phyloP scores from a whole-genome alignment of 1,284 basidiomycete species.

The Waitea zeae region DNA sequence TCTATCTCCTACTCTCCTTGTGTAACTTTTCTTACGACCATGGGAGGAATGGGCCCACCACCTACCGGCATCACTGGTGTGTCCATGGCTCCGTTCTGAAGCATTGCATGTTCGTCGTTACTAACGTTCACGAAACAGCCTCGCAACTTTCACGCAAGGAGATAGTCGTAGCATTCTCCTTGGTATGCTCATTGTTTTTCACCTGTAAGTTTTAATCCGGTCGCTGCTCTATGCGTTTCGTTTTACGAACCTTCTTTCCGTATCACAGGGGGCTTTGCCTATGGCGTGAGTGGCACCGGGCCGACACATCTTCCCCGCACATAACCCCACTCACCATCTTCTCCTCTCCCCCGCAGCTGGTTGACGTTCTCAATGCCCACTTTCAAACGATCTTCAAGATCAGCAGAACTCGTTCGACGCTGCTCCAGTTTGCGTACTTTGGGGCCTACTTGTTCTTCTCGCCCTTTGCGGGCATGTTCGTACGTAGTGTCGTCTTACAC shows the following conservation, averaged over 20 bases:
- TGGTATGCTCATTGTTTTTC: slow-evolving; percentile 71
- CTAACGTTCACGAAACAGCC: too few relatives aligned
- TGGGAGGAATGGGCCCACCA: too few relatives aligned
- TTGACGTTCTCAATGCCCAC: slow-evolving; percentile 75
- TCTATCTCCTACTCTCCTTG: too few relatives aligned
- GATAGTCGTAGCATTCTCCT: slow-evolving; percentile 43
- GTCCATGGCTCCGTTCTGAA: too few relatives aligned
- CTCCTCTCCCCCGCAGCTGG: too few relatives aligned
- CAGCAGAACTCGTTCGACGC: slow-evolving; percentile 24
- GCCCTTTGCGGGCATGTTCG: slow-evolving; percentile 38
- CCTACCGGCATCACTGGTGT: too few relatives aligned
- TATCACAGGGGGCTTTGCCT: slow-evolving; percentile 48
- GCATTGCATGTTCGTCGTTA: too few relatives aligned
- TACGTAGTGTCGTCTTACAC: slow-evolving; percentile 13
- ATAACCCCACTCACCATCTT: slow-evolving; percentile 3
- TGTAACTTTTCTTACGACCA: too few relatives aligned
- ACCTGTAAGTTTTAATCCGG: slow-evolving; percentile 32
- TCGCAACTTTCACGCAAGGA: slow-evolving; percentile 25
- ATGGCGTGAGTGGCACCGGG: slow-evolving; percentile 29
- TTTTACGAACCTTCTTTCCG: slow-evolving; percentile 1
- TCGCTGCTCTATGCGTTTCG: neutral
- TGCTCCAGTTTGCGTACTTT: slow-evolving; percentile 46
- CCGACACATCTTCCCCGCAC: slow-evolving; percentile 3
- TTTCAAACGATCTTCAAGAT: slow-evolving; percentile 61
- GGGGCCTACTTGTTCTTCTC: slow-evolving; percentile 54